A percentile compares a stretch with the other conserved stretches of the same genome.
phyloP scores from a whole-genome alignment of 768 basidiomycete genomes.

The Podaxis sp. region DNA sequence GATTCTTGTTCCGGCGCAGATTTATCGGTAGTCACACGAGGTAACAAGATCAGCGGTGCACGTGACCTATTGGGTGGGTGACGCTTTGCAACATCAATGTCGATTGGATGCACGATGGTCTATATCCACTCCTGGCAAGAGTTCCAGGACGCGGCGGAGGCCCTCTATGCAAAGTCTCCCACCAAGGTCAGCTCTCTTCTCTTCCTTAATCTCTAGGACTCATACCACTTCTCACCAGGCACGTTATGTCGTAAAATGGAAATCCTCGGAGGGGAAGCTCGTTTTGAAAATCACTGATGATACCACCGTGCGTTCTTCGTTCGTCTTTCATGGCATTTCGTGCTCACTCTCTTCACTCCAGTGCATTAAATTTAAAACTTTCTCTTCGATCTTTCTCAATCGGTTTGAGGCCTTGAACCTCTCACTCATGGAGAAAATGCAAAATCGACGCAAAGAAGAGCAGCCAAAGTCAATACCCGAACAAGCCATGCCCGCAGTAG shows the following conservation, averaged over 20 bases:
- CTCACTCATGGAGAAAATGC: conserved; percentile 85
- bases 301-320: conserved; percentile 60
- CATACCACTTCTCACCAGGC: conserved; percentile 46
- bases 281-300: conserved; percentile 95
- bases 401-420: conserved; percentile 93
- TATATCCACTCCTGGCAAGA: conserved; percentile 91
- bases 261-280: conserved; percentile 78
- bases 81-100: conserved; percentile 20
- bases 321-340: not conserved
- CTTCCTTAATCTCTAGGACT: not conserved
- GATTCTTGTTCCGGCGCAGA: conserved; percentile 6
- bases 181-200: conserved; percentile 52
- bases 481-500: conserved; percentile 20
- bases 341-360: conserved; percentile 28
- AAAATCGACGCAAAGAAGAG: conserved; percentile 51
- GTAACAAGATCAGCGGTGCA: not conserved
- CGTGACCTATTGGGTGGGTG: conserved; percentile 23
- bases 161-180: conserved; percentile 78
- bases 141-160: conserved; percentile 87
- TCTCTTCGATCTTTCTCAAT: conserved; percentile 93
- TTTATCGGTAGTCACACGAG: conserved; percentile 9
- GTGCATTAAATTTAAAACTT: conserved; percentile 97
- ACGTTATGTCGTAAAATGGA: conserved; percentile 93
- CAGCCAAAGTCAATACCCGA: conserved; percentile 26
- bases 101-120: conserved; percentile 64